These are phyloP conservation scores for Penicillium manginii DNA, from an alignment of 495 filamentous ascomycete species.

Conservation along the genomic window DNA sequence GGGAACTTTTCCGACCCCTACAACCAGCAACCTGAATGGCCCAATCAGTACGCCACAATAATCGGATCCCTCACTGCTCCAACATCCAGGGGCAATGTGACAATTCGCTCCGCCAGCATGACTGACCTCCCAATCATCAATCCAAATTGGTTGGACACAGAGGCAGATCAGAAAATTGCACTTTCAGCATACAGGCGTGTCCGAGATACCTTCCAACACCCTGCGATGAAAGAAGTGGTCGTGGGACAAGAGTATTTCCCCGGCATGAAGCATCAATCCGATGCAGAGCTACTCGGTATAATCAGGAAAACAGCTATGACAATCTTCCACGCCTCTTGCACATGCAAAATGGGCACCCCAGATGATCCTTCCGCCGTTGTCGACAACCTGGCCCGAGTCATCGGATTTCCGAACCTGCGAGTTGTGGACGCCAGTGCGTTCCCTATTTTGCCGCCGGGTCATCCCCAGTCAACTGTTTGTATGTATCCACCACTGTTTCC, in stretches of 20 bases:
- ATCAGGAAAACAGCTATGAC: conserved; percentile 48
- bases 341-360: conserved; percentile 53
- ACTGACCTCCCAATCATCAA: conserved; percentile 56
- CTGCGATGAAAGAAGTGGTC: conserved; percentile 39
- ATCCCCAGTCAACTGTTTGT: conserved; percentile 58
- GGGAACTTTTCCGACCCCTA: conserved; percentile 49
- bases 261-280: conserved; percentile 46
- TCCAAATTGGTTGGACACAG: conserved; percentile 57
- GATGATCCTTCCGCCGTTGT: conserved; percentile 57
- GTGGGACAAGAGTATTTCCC: conserved; percentile 56
- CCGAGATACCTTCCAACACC: conserved; percentile 41
- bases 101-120: conserved; percentile 46
- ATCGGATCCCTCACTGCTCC: conserved; percentile 45
- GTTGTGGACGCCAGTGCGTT: conserved; percentile 65
- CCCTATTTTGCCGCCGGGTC: conserved; percentile 58
- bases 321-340: conserved; percentile 57
- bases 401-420: conserved; percentile 54
- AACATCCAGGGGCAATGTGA: conserved; percentile 58
- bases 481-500: conserved; percentile 22
- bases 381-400: conserved; percentile 53
- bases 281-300: conserved; percentile 53
- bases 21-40: conserved; percentile 31
- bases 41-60: conserved; percentile 54
- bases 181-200: conserved; percentile 56
- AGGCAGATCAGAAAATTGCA: conserved; percentile 55